Conservation (phyloP, 2,329 filamentous ascomycete genomes). For the Colletotrichum tanaceti region DNA sequence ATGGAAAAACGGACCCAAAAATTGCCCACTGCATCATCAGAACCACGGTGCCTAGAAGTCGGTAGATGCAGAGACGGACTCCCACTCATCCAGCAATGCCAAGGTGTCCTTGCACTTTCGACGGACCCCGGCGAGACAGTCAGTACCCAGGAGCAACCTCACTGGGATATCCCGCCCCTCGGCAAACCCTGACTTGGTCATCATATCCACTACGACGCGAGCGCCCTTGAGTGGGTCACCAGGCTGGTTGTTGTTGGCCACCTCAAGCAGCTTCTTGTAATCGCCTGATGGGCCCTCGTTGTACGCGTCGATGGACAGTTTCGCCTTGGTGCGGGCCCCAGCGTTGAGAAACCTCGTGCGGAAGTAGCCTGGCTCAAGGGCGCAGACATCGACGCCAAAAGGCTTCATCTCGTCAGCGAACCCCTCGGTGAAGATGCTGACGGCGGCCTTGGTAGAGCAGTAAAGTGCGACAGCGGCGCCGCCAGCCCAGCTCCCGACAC, state of each 20-base stretch:
- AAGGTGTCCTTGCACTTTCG: constrained; percentile 57
- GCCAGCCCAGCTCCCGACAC: constrained; percentile 58
- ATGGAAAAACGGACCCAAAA: not conserved
- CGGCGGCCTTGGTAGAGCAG: constrained; percentile 59
- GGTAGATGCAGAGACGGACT: constrained; percentile 54
- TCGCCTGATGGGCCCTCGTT: constrained; percentile 47
- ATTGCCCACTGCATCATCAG: not conserved
- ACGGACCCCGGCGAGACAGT: constrained; percentile 57
- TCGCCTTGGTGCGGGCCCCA: constrained; percentile 45
- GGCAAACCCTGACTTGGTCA: constrained; percentile 62
- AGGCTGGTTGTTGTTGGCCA: constrained; percentile 60
- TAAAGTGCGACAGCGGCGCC: constrained; percentile 54
- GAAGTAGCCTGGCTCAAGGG: constrained; percentile 65
- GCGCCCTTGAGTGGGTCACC: constrained; percentile 67
- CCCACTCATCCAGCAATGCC: constrained; percentile 62
- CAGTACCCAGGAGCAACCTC: constrained; percentile 66
- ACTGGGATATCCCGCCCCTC: constrained; percentile 62
- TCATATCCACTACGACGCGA: constrained; percentile 64
- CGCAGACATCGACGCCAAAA: constrained; percentile 57
- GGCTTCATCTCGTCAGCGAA: constrained; percentile 57
- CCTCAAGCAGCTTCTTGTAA: constrained; percentile 47
- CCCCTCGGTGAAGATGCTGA: constrained; percentile 58
- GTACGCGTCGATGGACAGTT: constrained; percentile 50
- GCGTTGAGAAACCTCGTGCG: constrained; percentile 61
- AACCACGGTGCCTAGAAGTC: constrained; percentile 41